phyloP scores from a whole-genome alignment of 768 basidiomycete genomes.

The Termitomyces sp. region DNA sequence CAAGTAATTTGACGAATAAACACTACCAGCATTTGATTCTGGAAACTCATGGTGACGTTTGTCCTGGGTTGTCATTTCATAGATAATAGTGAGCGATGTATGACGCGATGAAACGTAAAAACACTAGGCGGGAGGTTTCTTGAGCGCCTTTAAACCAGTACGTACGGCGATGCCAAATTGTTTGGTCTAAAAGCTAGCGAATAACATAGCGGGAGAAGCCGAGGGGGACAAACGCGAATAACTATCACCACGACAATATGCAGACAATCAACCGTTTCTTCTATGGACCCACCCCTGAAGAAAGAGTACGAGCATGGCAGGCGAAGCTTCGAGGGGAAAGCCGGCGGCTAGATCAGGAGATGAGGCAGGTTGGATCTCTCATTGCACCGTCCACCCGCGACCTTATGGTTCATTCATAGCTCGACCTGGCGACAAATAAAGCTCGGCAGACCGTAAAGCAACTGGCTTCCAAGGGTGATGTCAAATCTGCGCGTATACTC shows the following conservation, averaged over 20 bases:
- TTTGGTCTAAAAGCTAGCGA: not conserved
- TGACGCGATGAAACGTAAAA: no score
- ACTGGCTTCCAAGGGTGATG: conserved; percentile 86
- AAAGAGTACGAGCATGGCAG: conserved; percentile 91
- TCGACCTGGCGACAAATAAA: conserved; percentile 79
- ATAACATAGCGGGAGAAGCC: not conserved
- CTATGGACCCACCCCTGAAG: conserved; percentile 95
- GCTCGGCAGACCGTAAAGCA: conserved; percentile 80
- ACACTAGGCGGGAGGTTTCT: not conserved
- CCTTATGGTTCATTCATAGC: conserved; percentile 36
- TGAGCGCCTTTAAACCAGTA: not conserved
- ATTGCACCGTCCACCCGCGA: conserved; percentile 10
- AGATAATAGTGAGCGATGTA: not conserved
- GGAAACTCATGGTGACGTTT: no score
- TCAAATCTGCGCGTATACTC: conserved; percentile 88
- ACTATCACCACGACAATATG: conserved; percentile 35
- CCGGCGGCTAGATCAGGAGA: conserved; percentile 86
- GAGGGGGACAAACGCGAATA: not conserved
- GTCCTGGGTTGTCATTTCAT: no score
- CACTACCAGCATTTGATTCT: not conserved
- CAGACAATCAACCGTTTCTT: conserved; percentile 89
- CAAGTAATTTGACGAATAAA: not conserved
- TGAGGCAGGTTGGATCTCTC: conserved; percentile 74
- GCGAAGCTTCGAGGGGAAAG: conserved; percentile 76
- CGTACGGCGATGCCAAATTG: not conserved